Conservation (phyloP, 2,329 filamentous ascomycete species). For the Chaetothyriales sp. region DNA sequence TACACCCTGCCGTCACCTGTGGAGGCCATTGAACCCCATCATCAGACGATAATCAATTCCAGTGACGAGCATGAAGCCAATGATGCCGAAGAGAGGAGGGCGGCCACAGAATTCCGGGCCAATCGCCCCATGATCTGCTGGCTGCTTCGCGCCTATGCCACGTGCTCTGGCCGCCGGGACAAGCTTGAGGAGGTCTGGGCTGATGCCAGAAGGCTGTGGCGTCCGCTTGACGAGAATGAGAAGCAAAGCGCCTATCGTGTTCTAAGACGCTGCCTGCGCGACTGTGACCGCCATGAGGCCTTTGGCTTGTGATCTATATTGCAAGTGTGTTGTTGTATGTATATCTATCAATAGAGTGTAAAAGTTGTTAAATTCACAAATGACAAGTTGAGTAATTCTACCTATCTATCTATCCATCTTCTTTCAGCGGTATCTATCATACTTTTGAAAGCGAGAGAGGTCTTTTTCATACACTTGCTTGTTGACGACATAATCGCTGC, state of each 20-base stretch:
- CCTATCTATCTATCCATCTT: not conserved
- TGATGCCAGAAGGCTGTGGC: constrained; percentile 13
- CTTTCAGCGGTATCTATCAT: too few relatives aligned
- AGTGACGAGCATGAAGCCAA: not conserved
- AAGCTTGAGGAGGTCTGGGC: constrained; percentile 14
- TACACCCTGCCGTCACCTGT: constrained; percentile 15
- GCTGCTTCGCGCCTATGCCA: constrained; percentile 15
- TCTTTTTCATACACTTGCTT: too few relatives aligned
- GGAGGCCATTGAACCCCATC: constrained; percentile 7
- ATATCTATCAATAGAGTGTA: not conserved
- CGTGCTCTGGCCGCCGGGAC: constrained; percentile 10
- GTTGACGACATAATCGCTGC: too few relatives aligned
- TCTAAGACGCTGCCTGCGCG: constrained; percentile 13
- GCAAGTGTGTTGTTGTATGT: not conserved
- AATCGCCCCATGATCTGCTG: constrained; percentile 13
- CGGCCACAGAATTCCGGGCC: constrained; percentile 6
- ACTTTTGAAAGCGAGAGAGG: too few relatives aligned
- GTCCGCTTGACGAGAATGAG: constrained; percentile 14
- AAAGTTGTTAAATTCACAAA: not conserved
- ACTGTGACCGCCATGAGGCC: constrained; percentile 13
- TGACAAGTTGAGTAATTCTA: not conserved
- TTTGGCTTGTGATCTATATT: not conserved
- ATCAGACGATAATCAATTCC: not conserved
- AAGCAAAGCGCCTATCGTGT: constrained; percentile 12
- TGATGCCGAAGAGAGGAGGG: not conserved